A percentile compares a stretch with the other conserved stretches of the same genome.
phyloP scores from a whole-genome alignment of 164 flowering plant genomes.

The Warburgia ugandensis region DNA sequence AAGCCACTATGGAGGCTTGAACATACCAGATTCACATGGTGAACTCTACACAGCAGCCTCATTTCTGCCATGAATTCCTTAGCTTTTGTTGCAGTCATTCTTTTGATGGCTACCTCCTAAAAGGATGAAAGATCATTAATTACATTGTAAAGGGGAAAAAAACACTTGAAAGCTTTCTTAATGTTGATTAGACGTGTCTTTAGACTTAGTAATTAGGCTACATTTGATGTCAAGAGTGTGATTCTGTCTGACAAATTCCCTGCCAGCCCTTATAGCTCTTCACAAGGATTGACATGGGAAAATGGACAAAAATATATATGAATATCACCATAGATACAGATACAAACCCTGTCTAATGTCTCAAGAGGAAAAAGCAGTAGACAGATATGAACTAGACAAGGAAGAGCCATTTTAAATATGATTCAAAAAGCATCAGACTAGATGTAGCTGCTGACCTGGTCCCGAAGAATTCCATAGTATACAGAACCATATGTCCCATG shows the following conservation, averaged over 20 bases:
- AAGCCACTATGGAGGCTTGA: background rate
- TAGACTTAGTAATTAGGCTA: background rate
- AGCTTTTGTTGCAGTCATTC: conserved; percentile 85
- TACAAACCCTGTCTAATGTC: no score
- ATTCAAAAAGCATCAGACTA: background rate
- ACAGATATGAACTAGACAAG: no score
- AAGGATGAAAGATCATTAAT: conserved; percentile 12
- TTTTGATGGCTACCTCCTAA: conserved; percentile 90
- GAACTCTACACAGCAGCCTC: conserved; percentile 91
- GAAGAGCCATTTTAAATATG: no score
- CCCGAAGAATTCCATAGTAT: conserved; percentile 62
- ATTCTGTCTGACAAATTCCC: background rate
- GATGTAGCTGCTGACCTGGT: conserved; percentile 46
- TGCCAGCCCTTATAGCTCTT: no score
- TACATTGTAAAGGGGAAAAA: background rate
- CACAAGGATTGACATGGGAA: no score
- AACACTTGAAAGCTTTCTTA: no score
- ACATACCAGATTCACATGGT: conserved; percentile 86
- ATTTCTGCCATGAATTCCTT: conserved; percentile 81
- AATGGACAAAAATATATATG: background rate
- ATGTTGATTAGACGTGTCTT: no score
- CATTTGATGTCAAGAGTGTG: background rate
- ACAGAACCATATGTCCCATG: conserved; percentile 95
- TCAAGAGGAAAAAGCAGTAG: no score
- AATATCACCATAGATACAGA: background rate